These are phyloP conservation scores for Roridomyces roridus DNA, from an alignment of 768 basidiomycete genomes.

Conservation along the genomic window DNA sequence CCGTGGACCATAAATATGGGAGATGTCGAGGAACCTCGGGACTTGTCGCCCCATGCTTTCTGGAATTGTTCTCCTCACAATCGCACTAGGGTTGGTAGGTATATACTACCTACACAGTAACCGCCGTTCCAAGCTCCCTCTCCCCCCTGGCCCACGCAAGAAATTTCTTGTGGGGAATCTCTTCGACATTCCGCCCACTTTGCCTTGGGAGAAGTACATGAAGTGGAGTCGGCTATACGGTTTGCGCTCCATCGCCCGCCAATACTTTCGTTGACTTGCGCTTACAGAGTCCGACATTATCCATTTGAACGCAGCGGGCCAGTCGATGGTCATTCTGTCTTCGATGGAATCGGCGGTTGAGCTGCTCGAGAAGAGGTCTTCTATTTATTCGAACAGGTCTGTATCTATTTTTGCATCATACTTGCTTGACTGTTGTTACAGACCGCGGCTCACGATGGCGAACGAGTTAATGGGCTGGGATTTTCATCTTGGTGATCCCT, in stretches of 20 bases:
- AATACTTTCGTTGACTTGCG: too few relatives aligned
- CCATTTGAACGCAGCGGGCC: constrained; percentile 25
- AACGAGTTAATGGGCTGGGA: constrained; percentile 32
- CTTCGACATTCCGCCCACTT: constrained; percentile 19
- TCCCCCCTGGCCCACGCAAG: constrained; percentile 10
- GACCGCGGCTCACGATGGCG: constrained; percentile 27
- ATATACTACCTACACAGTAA: too few relatives aligned
- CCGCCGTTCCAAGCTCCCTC: background rate
- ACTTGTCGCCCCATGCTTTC: too few relatives aligned
- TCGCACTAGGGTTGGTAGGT: too few relatives aligned
- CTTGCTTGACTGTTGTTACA: background rate
- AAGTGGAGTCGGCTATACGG: constrained; percentile 19
- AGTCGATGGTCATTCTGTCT: constrained; percentile 41
- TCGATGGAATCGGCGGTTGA: constrained; percentile 38
- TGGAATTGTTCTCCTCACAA: too few relatives aligned
- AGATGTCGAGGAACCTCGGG: too few relatives aligned
- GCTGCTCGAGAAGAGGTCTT: constrained; percentile 39
- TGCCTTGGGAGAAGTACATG: constrained; percentile 27
- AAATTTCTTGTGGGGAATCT: constrained; percentile 14
- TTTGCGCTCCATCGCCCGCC: background rate
- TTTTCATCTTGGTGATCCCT: constrained; percentile 17
- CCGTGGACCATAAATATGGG: too few relatives aligned
- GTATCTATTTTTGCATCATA: background rate
- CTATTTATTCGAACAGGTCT: constrained; percentile 38
- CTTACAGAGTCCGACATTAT: constrained; percentile 31